These are phyloP conservation scores for Pythium coloratum DNA, from an alignment of 352 stramenopile genomes.

Conservation along the genomic window DNA sequence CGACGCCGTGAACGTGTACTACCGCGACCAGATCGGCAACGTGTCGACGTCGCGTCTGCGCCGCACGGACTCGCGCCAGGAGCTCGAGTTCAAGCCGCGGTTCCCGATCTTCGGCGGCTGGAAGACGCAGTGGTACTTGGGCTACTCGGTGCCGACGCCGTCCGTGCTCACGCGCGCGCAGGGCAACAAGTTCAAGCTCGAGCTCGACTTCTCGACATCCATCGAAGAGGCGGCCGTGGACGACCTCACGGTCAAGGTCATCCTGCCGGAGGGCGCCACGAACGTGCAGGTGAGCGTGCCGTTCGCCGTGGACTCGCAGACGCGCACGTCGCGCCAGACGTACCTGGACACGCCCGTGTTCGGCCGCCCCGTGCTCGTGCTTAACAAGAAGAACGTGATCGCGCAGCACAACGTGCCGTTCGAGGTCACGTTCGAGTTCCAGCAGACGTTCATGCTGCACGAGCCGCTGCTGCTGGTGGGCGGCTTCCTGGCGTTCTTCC, in stretches of 20 bases:
- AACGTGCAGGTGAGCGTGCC: conserved; percentile 81
- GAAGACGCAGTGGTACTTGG: conserved; percentile 89
- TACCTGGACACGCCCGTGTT: conserved; percentile 84
- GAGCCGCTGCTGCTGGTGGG: conserved; percentile 85
- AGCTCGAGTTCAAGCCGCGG: conserved; percentile 81
- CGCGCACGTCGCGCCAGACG: conserved; percentile 69
- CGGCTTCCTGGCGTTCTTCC: conserved; percentile 82
- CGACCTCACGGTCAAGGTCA: conserved; percentile 86
- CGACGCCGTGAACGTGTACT: conserved; percentile 88
- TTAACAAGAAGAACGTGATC: conserved; percentile 86
- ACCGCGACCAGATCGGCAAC: conserved; percentile 91
- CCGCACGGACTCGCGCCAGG: conserved; percentile 44
- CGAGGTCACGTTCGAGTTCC: conserved; percentile 86
- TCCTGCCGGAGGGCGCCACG: conserved; percentile 76
- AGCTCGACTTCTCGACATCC: conserved; percentile 84
- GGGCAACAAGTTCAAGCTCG: conserved; percentile 75
- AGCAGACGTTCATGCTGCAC: conserved; percentile 78
- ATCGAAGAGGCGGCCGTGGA: conserved; percentile 80
- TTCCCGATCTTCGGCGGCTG: conserved; percentile 90
- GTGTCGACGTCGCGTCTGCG: conserved; percentile 83
- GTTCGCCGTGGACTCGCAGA: conserved; percentile 60
- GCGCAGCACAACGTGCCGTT: conserved; percentile 83
- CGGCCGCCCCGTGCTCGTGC: conserved; percentile 77
- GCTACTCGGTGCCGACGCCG: conserved; percentile 84
- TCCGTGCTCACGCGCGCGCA: conserved; percentile 67